These are phyloP conservation scores for Thelephora ganbajun DNA, from an alignment of 768 basidiomycete genomes.

Conservation along the genomic window DNA sequence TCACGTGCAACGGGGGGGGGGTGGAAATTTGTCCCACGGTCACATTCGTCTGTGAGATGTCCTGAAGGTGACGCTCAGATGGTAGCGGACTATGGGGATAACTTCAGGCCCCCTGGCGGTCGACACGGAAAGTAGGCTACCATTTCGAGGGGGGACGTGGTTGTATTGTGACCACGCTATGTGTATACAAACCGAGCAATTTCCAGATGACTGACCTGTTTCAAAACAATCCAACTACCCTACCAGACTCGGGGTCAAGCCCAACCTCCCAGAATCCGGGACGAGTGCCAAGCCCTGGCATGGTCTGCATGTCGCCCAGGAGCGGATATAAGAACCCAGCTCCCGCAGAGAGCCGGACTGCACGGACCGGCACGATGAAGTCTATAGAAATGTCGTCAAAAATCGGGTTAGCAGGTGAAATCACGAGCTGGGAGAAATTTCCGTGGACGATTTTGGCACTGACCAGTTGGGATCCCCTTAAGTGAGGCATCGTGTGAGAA, in stretches of 20 bases:
- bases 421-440: too few relatives aligned
- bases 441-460: too few relatives aligned
- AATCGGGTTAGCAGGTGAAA: background rate
- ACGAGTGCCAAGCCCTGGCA: conserved; percentile 90
- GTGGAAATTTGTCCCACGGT: conserved; percentile 30
- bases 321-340: conserved; percentile 95
- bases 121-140: conserved; percentile 17
- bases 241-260: conserved; percentile 64
- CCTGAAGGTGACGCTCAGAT: background rate
- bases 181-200: too few relatives aligned
- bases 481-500: conserved; percentile 89
- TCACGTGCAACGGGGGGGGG: conserved; percentile 41
- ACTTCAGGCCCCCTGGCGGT: conserved; percentile 21
- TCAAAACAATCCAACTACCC: conserved; percentile 80
- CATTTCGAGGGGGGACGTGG: too few relatives aligned
- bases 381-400: conserved; percentile 25
- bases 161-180: too few relatives aligned
- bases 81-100: background rate
- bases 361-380: conserved; percentile 86
- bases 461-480: conserved; percentile 79
- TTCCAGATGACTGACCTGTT: background rate
- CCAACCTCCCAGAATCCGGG: conserved; percentile 92
- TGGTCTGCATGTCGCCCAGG: conserved; percentile 94
- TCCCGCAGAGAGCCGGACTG: conserved; percentile 79
- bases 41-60: background rate